Evolutionary conservation across 768 basidiomycete species (phyloP).

Genomic region (Crepidotus variabilis): DNA sequence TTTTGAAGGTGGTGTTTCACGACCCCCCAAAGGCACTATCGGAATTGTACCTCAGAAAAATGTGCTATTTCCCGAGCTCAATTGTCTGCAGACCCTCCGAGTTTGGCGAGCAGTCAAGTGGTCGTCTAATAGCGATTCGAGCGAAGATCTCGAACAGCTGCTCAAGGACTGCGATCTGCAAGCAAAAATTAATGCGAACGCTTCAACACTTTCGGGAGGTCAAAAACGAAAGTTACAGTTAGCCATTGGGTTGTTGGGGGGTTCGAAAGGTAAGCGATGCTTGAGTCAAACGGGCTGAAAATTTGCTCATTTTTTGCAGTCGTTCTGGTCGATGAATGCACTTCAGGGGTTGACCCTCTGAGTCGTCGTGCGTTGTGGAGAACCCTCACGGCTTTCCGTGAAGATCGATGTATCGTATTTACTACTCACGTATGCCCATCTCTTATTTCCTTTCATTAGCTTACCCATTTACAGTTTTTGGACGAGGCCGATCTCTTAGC

Average conservation of each 20-base stretch:
- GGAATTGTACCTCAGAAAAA: conserved; percentile 85
- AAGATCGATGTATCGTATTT: conserved; percentile 67
- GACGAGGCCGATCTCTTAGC: conserved; percentile 79
- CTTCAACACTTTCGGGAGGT: conserved; percentile 67
- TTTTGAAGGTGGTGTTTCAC: conserved; percentile 48
- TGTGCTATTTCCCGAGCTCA: conserved; percentile 73
- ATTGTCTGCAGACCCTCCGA: conserved; percentile 67
- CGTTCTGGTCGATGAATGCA: conserved; percentile 65
- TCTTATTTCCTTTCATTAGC: not conserved
- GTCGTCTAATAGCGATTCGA: conserved; percentile 36
- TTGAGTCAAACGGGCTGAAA: not conserved
- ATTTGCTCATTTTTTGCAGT: conserved; percentile 25
- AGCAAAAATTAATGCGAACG: conserved; percentile 64
- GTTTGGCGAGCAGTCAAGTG: conserved; percentile 75
- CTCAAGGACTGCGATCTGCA: conserved; percentile 70
- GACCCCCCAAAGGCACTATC: conserved; percentile 59
- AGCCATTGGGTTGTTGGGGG: conserved; percentile 76
- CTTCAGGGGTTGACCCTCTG: conserved; percentile 79
- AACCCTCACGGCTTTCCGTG: conserved; percentile 61
- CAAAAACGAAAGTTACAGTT: conserved; percentile 83
- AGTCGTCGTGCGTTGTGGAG: conserved; percentile 78
- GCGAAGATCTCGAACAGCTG: conserved; percentile 62
- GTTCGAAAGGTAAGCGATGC: conserved; percentile 55
- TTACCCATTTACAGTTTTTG: conserved; percentile 44
- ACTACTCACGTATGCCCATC: conserved; percentile 64